phyloP scores from a whole-genome alignment of 129 eudicot genomes.

The Ambrosia artemisiifolia region DNA sequence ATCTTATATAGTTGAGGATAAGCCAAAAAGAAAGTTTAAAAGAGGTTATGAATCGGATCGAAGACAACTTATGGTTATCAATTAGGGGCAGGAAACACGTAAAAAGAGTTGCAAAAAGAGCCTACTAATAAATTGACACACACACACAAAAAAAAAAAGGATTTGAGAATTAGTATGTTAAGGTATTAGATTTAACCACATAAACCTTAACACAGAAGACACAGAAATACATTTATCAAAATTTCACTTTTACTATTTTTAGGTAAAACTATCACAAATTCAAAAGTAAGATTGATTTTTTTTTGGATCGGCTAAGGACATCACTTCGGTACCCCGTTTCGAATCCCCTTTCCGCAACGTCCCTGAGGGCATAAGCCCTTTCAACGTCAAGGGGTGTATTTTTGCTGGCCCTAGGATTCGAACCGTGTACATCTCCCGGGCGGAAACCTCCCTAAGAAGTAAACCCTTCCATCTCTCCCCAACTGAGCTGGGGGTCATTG shows the following conservation, averaged over 20 bases:
- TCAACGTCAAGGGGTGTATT: no score
- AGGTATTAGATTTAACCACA: background rate
- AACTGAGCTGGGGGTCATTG: no score
- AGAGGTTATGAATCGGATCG: background rate
- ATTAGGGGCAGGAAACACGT: background rate
- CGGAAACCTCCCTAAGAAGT: no score
- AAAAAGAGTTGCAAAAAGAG: background rate
- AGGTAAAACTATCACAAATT: background rate
- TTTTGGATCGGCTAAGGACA: no score
- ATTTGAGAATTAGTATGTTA: background rate
- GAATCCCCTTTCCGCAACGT: no score
- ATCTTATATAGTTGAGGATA: background rate
- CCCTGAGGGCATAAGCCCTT: no score
- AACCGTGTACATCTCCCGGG: no score
- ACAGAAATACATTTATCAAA: conserved; percentile 1
- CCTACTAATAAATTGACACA: background rate
- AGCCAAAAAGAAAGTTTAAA: background rate
- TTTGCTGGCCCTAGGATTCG: no score
- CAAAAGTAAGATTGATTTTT: no score
- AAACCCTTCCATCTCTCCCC: no score
- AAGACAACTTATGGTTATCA: background rate
- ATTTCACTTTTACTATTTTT: background rate
- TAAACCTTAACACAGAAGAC: background rate
- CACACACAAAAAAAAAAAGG: background rate
- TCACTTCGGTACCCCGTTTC: no score